Percentiles rank a stretch among this genome's conserved stretches.
These are phyloP conservation scores for Haplosporangium sp. DNA, from an alignment of 371 early-diverging fungal species.

Conservation along the genomic window DNA sequence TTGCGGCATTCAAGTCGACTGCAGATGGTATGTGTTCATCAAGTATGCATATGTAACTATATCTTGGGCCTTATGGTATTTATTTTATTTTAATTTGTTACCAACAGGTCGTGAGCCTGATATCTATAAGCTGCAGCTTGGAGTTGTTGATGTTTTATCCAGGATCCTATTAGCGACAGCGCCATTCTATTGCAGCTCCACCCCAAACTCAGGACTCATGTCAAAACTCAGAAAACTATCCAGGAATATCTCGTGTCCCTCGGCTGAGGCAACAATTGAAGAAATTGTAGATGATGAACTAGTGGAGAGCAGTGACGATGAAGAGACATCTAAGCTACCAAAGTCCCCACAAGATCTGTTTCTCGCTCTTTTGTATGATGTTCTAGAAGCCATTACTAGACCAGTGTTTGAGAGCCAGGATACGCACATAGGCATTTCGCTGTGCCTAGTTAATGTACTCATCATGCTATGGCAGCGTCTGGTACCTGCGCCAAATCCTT, in stretches of 20 bases:
- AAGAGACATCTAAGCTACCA: background rate
- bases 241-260: background rate
- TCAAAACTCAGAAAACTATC: background rate
- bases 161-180: slow-evolving; percentile 10
- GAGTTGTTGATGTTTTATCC: slow-evolving; percentile 18
- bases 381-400: background rate
- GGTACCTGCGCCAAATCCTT: background rate
- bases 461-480: slow-evolving; percentile 10
- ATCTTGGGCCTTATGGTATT: background rate
- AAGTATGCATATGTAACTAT: no score
- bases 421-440: background rate
- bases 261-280: background rate
- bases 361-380: slow-evolving; percentile 1
- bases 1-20: background rate
- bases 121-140: slow-evolving; percentile 23
- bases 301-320: background rate
- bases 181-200: slow-evolving; percentile 1
- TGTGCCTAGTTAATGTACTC: slow-evolving; percentile 12
- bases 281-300: background rate
- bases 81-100: background rate
- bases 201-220: background rate
- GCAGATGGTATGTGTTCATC: background rate
- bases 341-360: slow-evolving; percentile 13
- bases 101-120: background rate
- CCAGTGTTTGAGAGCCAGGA: background rate